A percentile compares a stretch with the other conserved stretches of the same genome.
These are phyloP conservation scores for Zalaria sp. DNA, from an alignment of 2,329 filamentous ascomycete genomes.

Conservation along the genomic window DNA sequence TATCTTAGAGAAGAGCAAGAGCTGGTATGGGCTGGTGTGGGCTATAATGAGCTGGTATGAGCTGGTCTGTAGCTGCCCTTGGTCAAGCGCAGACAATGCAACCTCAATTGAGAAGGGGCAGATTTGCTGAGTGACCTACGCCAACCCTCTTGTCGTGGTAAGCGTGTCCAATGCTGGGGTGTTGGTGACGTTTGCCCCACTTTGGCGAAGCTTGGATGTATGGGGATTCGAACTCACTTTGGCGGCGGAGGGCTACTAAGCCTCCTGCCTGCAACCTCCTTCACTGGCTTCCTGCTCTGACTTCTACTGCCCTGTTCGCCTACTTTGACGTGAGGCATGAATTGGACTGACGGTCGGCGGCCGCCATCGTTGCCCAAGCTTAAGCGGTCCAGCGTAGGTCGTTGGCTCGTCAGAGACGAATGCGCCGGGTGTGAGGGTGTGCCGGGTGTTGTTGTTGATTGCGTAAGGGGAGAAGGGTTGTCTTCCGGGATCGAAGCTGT, in stretches of 20 bases:
- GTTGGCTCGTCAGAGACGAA: background rate
- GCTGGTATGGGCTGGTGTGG: background rate
- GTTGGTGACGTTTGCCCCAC: no score
- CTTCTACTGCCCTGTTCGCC: constrained; percentile 8
- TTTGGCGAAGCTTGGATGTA: no score
- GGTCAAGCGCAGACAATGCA: no score
- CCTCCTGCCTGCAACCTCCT: constrained; percentile 4
- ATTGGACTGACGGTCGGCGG: constrained; percentile 21
- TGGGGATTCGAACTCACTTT: constrained; percentile 4
- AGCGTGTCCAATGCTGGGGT: no score
- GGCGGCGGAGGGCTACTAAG: constrained; percentile 10
- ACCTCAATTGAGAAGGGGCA: no score
- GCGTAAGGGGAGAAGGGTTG: background rate
- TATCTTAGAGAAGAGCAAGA: background rate
- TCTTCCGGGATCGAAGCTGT: background rate
- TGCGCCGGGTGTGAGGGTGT: constrained; percentile 1
- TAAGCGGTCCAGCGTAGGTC: constrained; percentile 14
- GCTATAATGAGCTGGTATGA: background rate
- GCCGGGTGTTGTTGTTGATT: background rate
- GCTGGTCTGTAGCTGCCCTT: no score
- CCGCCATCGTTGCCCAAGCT: constrained; percentile 8
- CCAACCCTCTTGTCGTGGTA: no score
- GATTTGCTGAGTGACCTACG: no score
- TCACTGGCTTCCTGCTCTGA: constrained; percentile 6
- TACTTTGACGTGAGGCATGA: constrained; percentile 16